Conservation (phyloP, 176 grass and related monocot species). For the Rhynchospora tenuis region DNA sequence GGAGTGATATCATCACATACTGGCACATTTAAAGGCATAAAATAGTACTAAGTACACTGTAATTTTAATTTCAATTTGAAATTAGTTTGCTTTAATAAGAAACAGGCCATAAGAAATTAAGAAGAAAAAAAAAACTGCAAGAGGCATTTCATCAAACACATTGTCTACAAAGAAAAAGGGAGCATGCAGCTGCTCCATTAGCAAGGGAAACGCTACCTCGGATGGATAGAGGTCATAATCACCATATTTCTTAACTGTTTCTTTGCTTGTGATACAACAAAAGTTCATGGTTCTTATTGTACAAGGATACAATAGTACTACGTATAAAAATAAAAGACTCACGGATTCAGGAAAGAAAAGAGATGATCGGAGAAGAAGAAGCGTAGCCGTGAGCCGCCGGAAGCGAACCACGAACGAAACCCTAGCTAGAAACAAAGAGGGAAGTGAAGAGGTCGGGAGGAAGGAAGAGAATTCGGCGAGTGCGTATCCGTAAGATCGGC, state of each 20-base stretch:
- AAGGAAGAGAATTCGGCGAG: background rate
- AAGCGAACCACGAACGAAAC: constrained; percentile 30
- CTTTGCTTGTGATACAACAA: background rate
- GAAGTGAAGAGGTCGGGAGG: background rate
- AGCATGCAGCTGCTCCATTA: background rate
- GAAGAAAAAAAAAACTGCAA: too few relatives aligned
- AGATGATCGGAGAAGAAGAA: constrained; percentile 38
- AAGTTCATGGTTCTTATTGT: background rate
- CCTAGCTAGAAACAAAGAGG: constrained; percentile 10
- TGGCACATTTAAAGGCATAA: too few relatives aligned
- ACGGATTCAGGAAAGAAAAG: constrained; percentile 97
- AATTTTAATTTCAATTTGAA: too few relatives aligned
- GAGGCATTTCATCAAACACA: constrained; percentile 22
- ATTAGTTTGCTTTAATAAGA: too few relatives aligned
- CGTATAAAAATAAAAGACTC: background rate
- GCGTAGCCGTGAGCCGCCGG: constrained; percentile 15
- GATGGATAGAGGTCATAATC: background rate
- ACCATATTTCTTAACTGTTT: background rate
- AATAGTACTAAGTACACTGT: too few relatives aligned
- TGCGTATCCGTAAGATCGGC: constrained; percentile 91
- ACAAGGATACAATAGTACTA: background rate
- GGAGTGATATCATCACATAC: too few relatives aligned
- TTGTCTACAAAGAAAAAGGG: background rate
- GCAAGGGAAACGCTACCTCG: background rate
- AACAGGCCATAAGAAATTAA: too few relatives aligned